Base-by-base conservation (phyloP, 192 early-diverging fungal species). In the Entomortierella chlamydospora region DNA sequence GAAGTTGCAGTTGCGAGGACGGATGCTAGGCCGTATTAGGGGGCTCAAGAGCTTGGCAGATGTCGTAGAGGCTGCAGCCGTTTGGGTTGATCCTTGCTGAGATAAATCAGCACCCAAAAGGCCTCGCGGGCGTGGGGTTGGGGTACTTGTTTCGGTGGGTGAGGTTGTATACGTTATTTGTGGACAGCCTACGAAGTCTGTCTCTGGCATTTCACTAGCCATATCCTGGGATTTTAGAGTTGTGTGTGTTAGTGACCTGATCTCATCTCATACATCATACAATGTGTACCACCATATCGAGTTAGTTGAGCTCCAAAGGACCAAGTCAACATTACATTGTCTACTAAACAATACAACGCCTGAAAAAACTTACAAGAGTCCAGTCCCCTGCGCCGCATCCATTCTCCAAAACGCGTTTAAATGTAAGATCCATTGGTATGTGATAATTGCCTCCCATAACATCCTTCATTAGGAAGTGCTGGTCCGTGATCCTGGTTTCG, bases 381-480 rank as follows among this genome's bases (percentile, higher is more conserved):
- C 72, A 74, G 53, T 74, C 72, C 55, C 72, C 72, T 0, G 72
- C 72, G 7, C 72, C 72, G 23, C 72, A 74, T 17, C 64, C 72
- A 41, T 74, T 74, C 25, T 74, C 72, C 26, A 74, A 45, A 12
- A 74, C 72, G 13, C 64, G 57, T 17, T 74, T 74, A 50, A 83
- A 78, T 15, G 53, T 22, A 7, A 78, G 60, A 28, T 73, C 70
- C 25, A 83, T 56, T 5, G 82, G 70, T 0, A 70, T 50, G 61
- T 70, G 70, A 47, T 69, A 83, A 66, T 78, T 77, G n/a, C 70
- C 65, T 10, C 49, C 65, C 70, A 76, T 72, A 22, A 78, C 62
- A 58, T 78, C 67, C 60, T 78, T 77, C 57, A 63, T 62, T 39
- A 83, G 33, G 61, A 66, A 83, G 37, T 83, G 82, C 50, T 71